Conservation (phyloP, 441 rosid genomes). For the Monsonia emarginata region DNA sequence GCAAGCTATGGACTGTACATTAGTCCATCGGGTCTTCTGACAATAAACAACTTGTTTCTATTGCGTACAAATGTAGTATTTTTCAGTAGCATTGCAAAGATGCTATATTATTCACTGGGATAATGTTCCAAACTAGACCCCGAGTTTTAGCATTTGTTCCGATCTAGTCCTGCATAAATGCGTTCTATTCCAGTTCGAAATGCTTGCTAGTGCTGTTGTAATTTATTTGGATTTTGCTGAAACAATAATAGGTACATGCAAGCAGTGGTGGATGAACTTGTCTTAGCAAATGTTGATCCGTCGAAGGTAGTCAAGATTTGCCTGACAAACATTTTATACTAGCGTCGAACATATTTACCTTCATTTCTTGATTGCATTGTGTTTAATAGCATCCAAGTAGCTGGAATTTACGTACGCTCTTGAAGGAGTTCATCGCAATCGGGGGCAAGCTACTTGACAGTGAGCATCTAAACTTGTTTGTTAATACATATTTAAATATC, state of each 20-base stretch:
- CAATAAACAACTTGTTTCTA: too few species aligned
- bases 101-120: too few species aligned
- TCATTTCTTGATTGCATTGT: slow-evolving; percentile 21
- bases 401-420: slow-evolving; percentile 66
- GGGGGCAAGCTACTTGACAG: slow-evolving; percentile 62
- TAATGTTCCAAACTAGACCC: too few species aligned
- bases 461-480: slow-evolving; percentile 24
- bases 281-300: slow-evolving; percentile 56
- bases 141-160: too few species aligned
- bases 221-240: slow-evolving; percentile 13
- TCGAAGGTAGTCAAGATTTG: slow-evolving; percentile 40
- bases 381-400: slow-evolving; percentile 60
- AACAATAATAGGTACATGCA: slow-evolving; percentile 72
- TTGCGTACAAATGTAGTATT: too few species aligned
- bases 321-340: not conserved
- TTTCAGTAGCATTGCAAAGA: too few species aligned
- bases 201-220: slow-evolving; percentile 2
- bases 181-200: too few species aligned
- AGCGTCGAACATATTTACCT: not conserved
- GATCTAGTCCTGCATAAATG: too few species aligned
- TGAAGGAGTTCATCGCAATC: slow-evolving; percentile 48
- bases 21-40: too few species aligned
- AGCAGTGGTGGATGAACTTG: slow-evolving; percentile 83
- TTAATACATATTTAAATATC: not conserved
- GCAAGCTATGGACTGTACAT: too few species aligned